Evolutionary conservation across 202 grass and related monocot species (phyloP), one percentile per base, ranked within the genome.

Genomic region (Elaeis oleifera): DNA sequence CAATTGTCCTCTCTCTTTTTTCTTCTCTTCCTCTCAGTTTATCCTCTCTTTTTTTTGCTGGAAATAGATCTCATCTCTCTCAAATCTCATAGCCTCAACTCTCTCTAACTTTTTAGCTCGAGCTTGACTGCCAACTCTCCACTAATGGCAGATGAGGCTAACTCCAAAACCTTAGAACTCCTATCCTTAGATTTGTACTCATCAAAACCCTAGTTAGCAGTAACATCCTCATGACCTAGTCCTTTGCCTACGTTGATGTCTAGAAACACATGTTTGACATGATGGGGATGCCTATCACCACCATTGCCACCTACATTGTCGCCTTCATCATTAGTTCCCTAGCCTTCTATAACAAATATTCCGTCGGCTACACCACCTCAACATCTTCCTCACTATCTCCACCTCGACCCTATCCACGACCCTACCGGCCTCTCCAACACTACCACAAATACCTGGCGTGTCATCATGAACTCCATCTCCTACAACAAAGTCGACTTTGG

Each of bases 331-430:
- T 91, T 3, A 78, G 84, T 59, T 97, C 89, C 79, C 60, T 97
- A 54, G 92, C 92, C 51, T 97, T 97, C 76, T 81, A 81, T 64
- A 89, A 91, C 74, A 88, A 97, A 70, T 84, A 97, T 51, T 86
- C 92, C 13, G 81, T 77, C 23, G 92, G 84, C 18, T 97, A 97
- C 48, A 82, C 92, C 9, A 79, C 92, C 19, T 81, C 74, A 4
- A 77, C 87, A 70, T 91, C 5, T 78, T 96, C 53, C 87, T 91
- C 61, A 91, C 87, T 17, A 79, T 96, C 61, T 91, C 92, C 51
- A 82, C 7, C 87, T 87, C 0, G 79, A 84, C 0, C 91, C 84
- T 68, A 81, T 96, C 23, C 92, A 96, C 50, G 87, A 87, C 56
- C 84, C 91, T 32, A 81, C 81, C 0, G 92, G 91, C 1, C 65